Base-by-base conservation (phyloP, 148 eudicot species). In the Suaeda aralocaspica region DNA sequence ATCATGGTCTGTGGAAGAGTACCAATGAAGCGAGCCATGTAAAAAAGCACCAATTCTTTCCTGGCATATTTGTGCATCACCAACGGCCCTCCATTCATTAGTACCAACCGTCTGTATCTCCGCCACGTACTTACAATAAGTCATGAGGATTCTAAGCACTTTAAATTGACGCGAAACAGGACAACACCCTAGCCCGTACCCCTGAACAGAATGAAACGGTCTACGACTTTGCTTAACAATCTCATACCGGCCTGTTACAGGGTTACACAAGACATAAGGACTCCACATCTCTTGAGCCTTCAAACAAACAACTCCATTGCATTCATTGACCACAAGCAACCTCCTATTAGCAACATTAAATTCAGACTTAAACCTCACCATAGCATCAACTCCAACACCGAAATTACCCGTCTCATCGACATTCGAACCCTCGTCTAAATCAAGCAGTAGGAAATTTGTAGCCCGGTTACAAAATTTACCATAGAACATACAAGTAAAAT, bases 131-230 rank as follows among this genome's bases (percentile, higher is more conserved):
- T 13, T 24, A 9, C 22, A n/a, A 14, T 25, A 2, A 28, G 34
- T 29, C 26, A 19, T 49, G 9, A 67, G 70, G 44, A 67, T 28
- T 53, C 70, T 67, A 2, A 67, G 39, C 13, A 67, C 13, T 25
- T 67, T 67, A 21, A 22, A 67, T 33, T 67, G 11, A 11, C n/a
- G 16, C 33, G 62, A 31, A 28, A 50, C 57, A 33, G 71, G 59
- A 52, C 71, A 67, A 31, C 7, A 30, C 44, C 71, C 71, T 12
- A 67, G 22, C n/a, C 42, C 71, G 22, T 52, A 67, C 6, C 39
- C 30, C 39, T 24, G 33, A 15, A 67, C 33, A 29, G 15, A 49
- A 67, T 48, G 25, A 50, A 28, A 48, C 15, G 34, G 62, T 29
- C 22, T 36, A 21, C 15, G 67, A 34, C 19, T 13, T 52, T 67